Evolutionary conservation across 2,329 filamentous ascomycete genomes (phyloP).

Genomic region (Pseudogymnoascus sp.): DNA sequence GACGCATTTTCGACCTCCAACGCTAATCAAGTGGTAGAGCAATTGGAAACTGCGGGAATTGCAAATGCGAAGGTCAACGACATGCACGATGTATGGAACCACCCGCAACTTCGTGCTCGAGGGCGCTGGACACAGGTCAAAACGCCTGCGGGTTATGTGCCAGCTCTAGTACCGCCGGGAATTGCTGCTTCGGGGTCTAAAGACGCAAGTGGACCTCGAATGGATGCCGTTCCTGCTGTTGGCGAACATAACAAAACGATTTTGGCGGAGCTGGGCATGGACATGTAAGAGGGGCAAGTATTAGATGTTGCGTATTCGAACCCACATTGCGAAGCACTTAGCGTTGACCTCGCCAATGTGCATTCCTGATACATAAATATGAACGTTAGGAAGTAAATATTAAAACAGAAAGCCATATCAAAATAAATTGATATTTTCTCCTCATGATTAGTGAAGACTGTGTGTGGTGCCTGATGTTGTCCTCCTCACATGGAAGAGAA

Average conservation of each 20-base stretch:
- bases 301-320: neutral
- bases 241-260: slow-evolving; percentile 47
- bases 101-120: slow-evolving; percentile 47
- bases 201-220: slow-evolving; percentile 27
- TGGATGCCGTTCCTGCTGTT: slow-evolving; percentile 42
- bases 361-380: neutral
- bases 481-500: neutral
- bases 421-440: neutral
- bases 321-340: neutral
- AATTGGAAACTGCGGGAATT: slow-evolving; percentile 43
- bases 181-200: slow-evolving; percentile 27
- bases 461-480: neutral
- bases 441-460: neutral
- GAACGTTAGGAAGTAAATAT: neutral
- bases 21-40: slow-evolving; percentile 36
- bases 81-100: slow-evolving; percentile 49
- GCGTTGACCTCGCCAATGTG: neutral
- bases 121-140: slow-evolving; percentile 45
- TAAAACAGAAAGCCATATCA: neutral
- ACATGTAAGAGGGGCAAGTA: slow-evolving; percentile 7
- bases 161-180: slow-evolving; percentile 46
- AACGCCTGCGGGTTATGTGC: slow-evolving; percentile 41
- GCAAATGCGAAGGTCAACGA: slow-evolving; percentile 51
- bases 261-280: slow-evolving; percentile 39
- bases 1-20: slow-evolving; percentile 36